phyloP scores from a whole-genome alignment of 2,329 filamentous ascomycete genomes.

The Fusarium haematococcum region DNA sequence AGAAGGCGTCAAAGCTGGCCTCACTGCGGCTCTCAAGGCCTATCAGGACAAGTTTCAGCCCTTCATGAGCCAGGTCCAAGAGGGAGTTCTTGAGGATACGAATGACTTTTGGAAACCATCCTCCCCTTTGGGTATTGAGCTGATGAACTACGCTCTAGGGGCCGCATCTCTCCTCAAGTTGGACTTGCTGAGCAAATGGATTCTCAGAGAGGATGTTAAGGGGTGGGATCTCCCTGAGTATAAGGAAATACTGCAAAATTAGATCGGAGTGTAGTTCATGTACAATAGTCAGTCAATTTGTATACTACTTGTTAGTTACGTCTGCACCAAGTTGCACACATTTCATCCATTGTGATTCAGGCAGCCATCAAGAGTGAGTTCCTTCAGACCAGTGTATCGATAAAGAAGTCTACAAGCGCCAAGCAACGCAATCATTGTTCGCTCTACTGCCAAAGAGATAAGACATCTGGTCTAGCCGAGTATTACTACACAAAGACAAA shows the following conservation, averaged over 20 bases:
- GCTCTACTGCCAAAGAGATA: background rate
- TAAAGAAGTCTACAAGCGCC: background rate
- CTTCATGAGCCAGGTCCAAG: slow-evolving; percentile 15
- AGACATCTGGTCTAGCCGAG: background rate
- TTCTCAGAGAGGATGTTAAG: slow-evolving; percentile 5
- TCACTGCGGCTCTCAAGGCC: background rate
- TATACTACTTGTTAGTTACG: background rate
- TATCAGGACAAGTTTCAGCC: slow-evolving; percentile 15
- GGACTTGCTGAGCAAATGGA: slow-evolving; percentile 1
- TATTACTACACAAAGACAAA: background rate
- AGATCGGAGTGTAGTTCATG: background rate
- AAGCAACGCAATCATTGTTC: background rate
- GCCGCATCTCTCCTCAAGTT: slow-evolving; percentile 1
- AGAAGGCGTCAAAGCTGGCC: background rate
- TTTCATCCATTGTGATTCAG: background rate
- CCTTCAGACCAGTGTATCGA: background rate
- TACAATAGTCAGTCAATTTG: background rate
- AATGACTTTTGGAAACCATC: slow-evolving; percentile 7
- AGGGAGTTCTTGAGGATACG: background rate
- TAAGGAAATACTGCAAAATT: slow-evolving; percentile 1
- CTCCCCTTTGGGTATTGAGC: background rate
- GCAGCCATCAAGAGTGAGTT: background rate
- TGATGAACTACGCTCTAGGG: background rate
- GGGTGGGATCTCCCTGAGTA: slow-evolving; percentile 13
- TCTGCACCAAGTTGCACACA: background rate